phyloP scores from a whole-genome alignment of 495 filamentous ascomycete species.

The Oidiodendron maius region DNA sequence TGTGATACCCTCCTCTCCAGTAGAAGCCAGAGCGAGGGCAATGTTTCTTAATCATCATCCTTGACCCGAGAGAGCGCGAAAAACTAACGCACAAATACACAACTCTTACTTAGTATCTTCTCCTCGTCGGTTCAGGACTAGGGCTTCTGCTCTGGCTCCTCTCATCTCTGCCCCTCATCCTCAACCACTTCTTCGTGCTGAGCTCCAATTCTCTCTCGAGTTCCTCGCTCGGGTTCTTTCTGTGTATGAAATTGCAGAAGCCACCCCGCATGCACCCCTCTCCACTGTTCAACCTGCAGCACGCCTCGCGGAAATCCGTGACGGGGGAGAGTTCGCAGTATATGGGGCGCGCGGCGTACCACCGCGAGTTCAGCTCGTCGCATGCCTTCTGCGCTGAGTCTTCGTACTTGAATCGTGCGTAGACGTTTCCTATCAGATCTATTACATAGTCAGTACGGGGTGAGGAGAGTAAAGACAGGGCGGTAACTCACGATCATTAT shows the following conservation, averaged over 20 bases:
- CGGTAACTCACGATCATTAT: conserved; percentile 33
- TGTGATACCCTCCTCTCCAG: no score
- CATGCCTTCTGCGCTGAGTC: conserved; percentile 89
- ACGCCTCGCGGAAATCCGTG: conserved; percentile 97
- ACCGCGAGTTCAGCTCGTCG: conserved; percentile 88
- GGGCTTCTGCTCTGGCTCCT: conserved; percentile 72
- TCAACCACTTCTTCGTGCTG: conserved; percentile 93
- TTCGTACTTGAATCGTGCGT: conserved; percentile 99
- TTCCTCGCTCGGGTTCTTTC: conserved; percentile 86
- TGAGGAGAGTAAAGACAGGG: neutral
- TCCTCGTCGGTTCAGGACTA: conserved; percentile 69
- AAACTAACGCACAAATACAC: neutral
- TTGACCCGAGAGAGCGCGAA: neutral
- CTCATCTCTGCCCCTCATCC: conserved; percentile 76
- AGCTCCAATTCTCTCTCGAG: conserved; percentile 84
- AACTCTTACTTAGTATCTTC: conserved; percentile 45
- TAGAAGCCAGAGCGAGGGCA: no score
- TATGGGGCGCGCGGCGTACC: conserved; percentile 96
- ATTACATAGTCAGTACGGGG: neutral
- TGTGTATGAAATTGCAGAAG: conserved; percentile 99
- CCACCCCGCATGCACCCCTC: conserved; percentile 95
- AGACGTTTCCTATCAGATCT: conserved; percentile 98
- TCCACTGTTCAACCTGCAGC: conserved; percentile 88
- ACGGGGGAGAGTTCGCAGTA: conserved; percentile 97
- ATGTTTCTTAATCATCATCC: neutral